phyloP scores from a whole-genome alignment of 1,139 yeast genomes.

The Blastobotrys capitulatus region DNA sequence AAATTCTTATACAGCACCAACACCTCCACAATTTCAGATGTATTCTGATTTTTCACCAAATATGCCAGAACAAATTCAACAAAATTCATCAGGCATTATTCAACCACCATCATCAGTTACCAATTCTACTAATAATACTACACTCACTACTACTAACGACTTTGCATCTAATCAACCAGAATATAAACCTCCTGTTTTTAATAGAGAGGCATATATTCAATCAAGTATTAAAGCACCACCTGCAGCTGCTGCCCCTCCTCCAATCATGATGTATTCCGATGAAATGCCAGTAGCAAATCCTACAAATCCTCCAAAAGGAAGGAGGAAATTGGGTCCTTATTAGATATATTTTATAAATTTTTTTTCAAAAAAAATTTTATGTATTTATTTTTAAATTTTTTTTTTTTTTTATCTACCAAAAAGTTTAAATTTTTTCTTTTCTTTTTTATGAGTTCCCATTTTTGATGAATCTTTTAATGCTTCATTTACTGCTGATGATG shows the following conservation, averaged over 20 bases:
- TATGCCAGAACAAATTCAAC: constrained; percentile 12
- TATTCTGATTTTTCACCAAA: constrained; percentile 21
- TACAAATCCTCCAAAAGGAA: neutral
- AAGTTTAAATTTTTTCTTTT: constrained; percentile 11
- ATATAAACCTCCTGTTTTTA: constrained; percentile 11
- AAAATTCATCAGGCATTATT: no score
- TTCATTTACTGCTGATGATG: constrained; percentile 4
- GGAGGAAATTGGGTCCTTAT: neutral
- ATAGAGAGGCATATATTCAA: constrained; percentile 7
- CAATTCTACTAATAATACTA: neutral
- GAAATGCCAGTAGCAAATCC: constrained; percentile 9
- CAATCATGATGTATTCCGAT: constrained; percentile 10
- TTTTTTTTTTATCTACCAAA: constrained; percentile 5
- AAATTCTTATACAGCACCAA: neutral
- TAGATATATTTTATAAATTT: neutral
- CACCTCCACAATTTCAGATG: constrained; percentile 1
- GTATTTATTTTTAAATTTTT: neutral
- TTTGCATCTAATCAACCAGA: constrained; percentile 1
- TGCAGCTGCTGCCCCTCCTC: constrained; percentile 4
- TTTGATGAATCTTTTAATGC: constrained; percentile 3
- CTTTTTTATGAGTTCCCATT: constrained; percentile 5
- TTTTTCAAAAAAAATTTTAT: neutral
- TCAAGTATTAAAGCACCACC: neutral
- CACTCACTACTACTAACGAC: neutral
- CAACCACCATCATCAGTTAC: constrained; percentile 2